Base-by-base conservation (phyloP, 768 basidiomycete genomes). In the Pulveroboletus ravenelii region DNA sequence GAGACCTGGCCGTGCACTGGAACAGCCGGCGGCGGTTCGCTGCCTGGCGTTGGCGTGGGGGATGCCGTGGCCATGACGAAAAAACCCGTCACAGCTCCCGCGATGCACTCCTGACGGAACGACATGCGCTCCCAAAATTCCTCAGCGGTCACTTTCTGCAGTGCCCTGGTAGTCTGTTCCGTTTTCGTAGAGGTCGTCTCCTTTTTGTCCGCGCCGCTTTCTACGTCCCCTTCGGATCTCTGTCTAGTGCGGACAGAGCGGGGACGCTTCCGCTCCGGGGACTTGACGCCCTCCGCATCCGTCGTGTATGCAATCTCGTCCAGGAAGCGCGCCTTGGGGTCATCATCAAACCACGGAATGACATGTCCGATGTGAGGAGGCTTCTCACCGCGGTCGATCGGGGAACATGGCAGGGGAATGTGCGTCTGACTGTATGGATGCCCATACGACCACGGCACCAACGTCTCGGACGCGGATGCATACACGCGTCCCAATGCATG, bases 61-160 rank as follows among this genome's bases (percentile, higher is more conserved):
- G 64, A 56, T 42, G 75, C 73, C 56, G 76, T 70, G 29, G 79
- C 74, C 56, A 88, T 58, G n/a, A 81, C 79, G 64, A 97, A 97
- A 72, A 99, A 99, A 0, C 89, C 95, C 3, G 93, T 97, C 14
- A 95, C 80, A 2, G 89, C 87, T 2, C 94, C 93, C 32, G 85
- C 79, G 40, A 87, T 78, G 63, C 95, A 97, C 69, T 99, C 96
- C 64, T 97, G 95, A 25, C 96, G 79, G 68, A 89, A 95, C 36
- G 86, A 91, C 87, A 99, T 93, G 14, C 93, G 80, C 69, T 96
- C 93, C 94, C 95, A 99, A 68, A 94, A 99, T 62, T 96, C 94
- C 36, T 86, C 86, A 35, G 79, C 60, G 0, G 72, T 69, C 43
- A 90, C 85, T 54, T 72, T 78, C 14, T 64, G 72, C 46, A 90